Conservation (phyloP, 805 yeast species). For the Jamesozyma piceae region DNA sequence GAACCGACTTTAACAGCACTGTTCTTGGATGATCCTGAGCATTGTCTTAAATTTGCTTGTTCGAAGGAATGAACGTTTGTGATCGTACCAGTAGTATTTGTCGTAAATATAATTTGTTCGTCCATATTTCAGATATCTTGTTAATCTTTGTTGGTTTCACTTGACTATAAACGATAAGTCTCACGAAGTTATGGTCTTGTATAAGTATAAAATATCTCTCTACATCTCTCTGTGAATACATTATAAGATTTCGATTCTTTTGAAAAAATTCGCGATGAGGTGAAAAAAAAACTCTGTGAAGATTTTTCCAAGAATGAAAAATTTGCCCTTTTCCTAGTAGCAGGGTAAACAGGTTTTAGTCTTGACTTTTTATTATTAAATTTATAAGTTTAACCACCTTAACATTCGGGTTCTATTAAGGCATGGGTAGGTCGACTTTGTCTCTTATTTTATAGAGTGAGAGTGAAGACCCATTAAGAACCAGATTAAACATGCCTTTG, state of each 20-base stretch:
- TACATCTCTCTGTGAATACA: neutral
- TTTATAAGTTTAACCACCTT: too few species aligned
- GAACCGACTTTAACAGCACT: conserved; percentile 50
- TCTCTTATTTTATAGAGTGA: too few species aligned
- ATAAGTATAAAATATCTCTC: neutral
- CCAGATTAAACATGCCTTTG: conserved; percentile 55
- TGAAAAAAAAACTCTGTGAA: neutral
- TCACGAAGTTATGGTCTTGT: neutral
- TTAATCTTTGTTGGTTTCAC: neutral
- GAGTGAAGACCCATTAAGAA: too few species aligned
- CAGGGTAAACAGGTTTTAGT: too few species aligned
- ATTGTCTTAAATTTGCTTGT: conserved; percentile 26
- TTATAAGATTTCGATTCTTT: too few species aligned
- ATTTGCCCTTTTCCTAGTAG: neutral
- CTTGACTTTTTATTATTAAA: too few species aligned
- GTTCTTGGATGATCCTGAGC: conserved; percentile 38
- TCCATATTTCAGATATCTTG: too few species aligned
- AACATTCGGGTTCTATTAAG: too few species aligned
- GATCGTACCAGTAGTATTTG: conserved; percentile 23
- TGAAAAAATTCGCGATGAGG: neutral
- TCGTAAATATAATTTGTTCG: conserved; percentile 27
- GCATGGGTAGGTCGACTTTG: too few species aligned
- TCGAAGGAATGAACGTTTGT: conserved; percentile 24
- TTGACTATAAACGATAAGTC: neutral
- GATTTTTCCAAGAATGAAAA: neutral